These are phyloP conservation scores for Heterobasidion parviporum DNA, from an alignment of 1,284 basidiomycete species.

Conservation along the genomic window DNA sequence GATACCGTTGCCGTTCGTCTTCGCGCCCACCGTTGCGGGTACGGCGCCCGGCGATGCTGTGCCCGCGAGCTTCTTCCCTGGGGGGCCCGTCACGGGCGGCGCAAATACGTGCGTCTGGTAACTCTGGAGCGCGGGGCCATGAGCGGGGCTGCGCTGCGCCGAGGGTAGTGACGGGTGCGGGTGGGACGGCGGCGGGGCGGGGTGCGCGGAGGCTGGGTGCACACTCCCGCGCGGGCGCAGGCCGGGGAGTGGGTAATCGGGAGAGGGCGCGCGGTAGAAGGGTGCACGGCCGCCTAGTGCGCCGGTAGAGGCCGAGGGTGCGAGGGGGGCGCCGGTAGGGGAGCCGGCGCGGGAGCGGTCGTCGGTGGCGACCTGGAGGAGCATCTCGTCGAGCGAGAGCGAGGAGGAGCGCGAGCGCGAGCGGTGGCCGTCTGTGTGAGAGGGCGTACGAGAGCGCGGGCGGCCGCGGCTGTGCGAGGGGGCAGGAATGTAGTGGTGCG, in stretches of 20 bases:
- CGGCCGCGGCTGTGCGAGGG: constrained; percentile 12
- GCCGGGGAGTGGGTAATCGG: neutral
- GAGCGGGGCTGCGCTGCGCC: constrained; percentile 9
- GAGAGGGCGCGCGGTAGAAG: neutral
- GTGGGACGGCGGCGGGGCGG: constrained; percentile 14
- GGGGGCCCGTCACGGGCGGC: constrained; percentile 59
- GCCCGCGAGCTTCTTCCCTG: constrained; percentile 51
- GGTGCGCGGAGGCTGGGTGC: constrained; percentile 17
- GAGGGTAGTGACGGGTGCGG: constrained; percentile 16
- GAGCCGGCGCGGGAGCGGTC: constrained; percentile 15
- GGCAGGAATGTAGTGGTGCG: constrained; percentile 11
- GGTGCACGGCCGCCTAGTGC: constrained; percentile 9
- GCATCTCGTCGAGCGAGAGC: constrained; percentile 51
- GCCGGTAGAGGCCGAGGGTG: constrained; percentile 10
- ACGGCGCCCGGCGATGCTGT: neutral
- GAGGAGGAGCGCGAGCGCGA: constrained; percentile 20
- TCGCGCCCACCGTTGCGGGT: neutral
- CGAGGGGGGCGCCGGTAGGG: constrained; percentile 7
- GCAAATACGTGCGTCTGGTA: constrained; percentile 54
- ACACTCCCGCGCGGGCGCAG: neutral
- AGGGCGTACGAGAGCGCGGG: constrained; percentile 17
- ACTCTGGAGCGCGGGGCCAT: constrained; percentile 9
- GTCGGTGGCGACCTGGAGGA: constrained; percentile 43
- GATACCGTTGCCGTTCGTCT: constrained; percentile 3
- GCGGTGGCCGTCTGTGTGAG: constrained; percentile 16